Evolutionary conservation across 768 basidiomycete species (phyloP).

Genomic region (Psilocybe cyanescens): DNA sequence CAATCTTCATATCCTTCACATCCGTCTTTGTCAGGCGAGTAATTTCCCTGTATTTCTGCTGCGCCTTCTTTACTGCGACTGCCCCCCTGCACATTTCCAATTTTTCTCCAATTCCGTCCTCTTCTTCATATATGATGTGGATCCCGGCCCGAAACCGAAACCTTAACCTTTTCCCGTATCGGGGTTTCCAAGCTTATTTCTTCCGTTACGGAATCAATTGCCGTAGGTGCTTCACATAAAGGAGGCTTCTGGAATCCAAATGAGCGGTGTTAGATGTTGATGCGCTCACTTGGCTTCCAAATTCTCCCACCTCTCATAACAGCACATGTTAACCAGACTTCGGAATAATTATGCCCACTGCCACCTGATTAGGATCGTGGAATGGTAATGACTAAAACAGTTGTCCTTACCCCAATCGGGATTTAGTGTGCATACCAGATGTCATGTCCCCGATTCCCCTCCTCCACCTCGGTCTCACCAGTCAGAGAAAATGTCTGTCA

Average conservation of each 20-base stretch:
- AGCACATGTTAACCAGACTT: conserved; percentile 23
- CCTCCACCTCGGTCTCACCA: conserved; percentile 10
- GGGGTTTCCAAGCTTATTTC: conserved; percentile 19
- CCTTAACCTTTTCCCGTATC: conserved; percentile 14
- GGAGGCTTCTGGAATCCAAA: conserved; percentile 18
- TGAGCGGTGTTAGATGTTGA: conserved; percentile 26
- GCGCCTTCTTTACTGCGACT: too few species aligned
- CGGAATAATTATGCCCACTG: conserved; percentile 39
- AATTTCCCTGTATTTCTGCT: too few species aligned
- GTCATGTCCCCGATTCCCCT: conserved; percentile 16
- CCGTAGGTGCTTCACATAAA: not conserved
- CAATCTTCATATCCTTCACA: too few species aligned
- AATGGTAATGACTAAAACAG: conserved; percentile 14
- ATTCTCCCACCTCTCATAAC: not conserved
- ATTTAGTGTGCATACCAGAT: conserved; percentile 13
- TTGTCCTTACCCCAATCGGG: conserved; percentile 13
- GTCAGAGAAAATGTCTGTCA: not conserved
- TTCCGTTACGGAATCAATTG: conserved; percentile 23
- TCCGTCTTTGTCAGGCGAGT: too few species aligned
- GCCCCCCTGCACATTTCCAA: not conserved
- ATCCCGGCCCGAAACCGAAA: conserved; percentile 18
- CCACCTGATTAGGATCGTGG: conserved; percentile 34
- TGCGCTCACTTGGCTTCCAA: conserved; percentile 18
- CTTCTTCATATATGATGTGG: conserved; percentile 4
- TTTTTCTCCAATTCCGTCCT: not conserved